Percentiles rank a stretch among this genome's conserved stretches.
Conservation (phyloP, 208 protist genomes). For the Trypanosoma cruzi region DNA sequence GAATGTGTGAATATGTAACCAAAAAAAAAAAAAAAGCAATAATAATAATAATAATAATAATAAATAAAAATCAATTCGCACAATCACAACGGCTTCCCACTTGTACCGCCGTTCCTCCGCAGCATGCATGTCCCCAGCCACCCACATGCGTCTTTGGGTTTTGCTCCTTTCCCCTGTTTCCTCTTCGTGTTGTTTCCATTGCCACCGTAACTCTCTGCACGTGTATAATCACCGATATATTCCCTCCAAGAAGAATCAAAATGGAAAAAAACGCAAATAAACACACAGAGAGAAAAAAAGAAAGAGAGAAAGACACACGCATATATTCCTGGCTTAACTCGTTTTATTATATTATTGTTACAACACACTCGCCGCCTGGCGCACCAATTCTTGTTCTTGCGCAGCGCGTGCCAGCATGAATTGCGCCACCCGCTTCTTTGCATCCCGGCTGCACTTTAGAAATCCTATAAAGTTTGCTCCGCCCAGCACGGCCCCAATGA, state of each 20-base stretch:
- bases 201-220: no score
- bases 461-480: constrained; percentile 82
- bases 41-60: background rate
- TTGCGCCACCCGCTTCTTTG: constrained; percentile 52
- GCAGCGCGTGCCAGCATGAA: constrained; percentile 66
- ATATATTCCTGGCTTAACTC: background rate
- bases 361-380: constrained; percentile 32
- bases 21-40: background rate
- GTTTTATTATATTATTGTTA: constrained; percentile 1
- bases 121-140: no score
- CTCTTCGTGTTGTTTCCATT: no score
- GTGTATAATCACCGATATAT: no score
- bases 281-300: constrained; percentile 17
- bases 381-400: constrained; percentile 44
- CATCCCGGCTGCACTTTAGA: constrained; percentile 83
- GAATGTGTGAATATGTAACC: background rate
- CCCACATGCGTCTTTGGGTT: no score
- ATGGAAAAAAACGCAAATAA: constrained; percentile 7
- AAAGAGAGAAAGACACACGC: constrained; percentile 4
- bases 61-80: background rate
- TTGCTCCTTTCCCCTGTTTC: no score
- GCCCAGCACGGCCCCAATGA: constrained; percentile 58
- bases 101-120: background rate
- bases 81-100: background rate
- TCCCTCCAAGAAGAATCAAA: background rate